Evolutionary conservation across 352 stramenopile genomes (phyloP).

Genomic region (Phytophthora pinifolia): DNA sequence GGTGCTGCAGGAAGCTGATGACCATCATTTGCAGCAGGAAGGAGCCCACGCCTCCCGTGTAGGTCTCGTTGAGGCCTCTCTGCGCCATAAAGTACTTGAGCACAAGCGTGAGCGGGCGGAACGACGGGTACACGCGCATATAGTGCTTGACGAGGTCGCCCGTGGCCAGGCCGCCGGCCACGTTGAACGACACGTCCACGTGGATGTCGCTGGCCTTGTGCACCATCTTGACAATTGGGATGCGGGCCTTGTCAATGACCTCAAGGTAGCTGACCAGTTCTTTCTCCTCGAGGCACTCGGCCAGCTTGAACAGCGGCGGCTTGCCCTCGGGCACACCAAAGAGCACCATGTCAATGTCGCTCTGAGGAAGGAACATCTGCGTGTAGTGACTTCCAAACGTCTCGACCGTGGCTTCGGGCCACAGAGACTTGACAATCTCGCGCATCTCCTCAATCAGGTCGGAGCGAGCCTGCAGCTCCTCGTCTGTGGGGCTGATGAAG

Average conservation of each 20-base stretch:
- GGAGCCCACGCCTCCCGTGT: conserved; percentile 91
- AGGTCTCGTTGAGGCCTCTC: conserved; percentile 94
- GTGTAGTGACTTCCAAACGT: conserved; percentile 94
- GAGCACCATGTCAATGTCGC: conserved; percentile 95
- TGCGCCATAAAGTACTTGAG: conserved; percentile 96
- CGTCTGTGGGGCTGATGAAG: conserved; percentile 84
- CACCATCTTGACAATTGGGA: conserved; percentile 97
- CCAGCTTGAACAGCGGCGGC: conserved; percentile 52
- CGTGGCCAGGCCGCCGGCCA: conserved; percentile 76
- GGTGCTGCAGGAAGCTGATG: conserved; percentile 93
- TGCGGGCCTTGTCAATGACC: conserved; percentile 93
- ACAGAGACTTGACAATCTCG: conserved; percentile 53
- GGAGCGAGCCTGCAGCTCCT: conserved; percentile 74
- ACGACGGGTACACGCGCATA: conserved; percentile 89
- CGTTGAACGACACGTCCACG: conserved; percentile 94
- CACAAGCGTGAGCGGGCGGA: conserved; percentile 93
- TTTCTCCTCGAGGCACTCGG: conserved; percentile 52
- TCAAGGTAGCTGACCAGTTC: conserved; percentile 92
- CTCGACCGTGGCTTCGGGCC: conserved; percentile 66
- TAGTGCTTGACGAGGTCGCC: conserved; percentile 91
- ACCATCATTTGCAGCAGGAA: conserved; percentile 96
- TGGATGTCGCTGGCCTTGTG: conserved; percentile 87
- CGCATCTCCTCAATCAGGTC: conserved; percentile 79
- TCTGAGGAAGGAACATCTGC: conserved; percentile 91
- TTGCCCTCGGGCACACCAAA: conserved; percentile 67